Conservation (phyloP, 2,329 filamentous ascomycete species). For the Plectosphaerella cucumerina region DNA sequence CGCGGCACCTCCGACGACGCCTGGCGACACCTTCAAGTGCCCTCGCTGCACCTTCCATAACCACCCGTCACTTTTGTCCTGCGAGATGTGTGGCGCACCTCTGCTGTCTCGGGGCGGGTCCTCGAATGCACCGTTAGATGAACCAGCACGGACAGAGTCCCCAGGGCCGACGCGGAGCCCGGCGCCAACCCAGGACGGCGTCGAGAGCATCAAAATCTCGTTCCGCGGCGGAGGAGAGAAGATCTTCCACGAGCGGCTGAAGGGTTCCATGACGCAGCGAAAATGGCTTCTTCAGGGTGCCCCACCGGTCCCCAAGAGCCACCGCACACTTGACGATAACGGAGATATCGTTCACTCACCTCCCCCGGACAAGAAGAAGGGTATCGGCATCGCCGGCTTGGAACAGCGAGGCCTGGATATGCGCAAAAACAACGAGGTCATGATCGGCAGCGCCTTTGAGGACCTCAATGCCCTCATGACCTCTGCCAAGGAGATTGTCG, state of each 20-base stretch:
- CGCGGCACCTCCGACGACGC: slow-evolving; percentile 19
- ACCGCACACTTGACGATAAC: slow-evolving; percentile 29
- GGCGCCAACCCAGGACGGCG: slow-evolving; percentile 46
- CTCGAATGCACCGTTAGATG: slow-evolving; percentile 30
- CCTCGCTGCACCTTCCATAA: slow-evolving; percentile 92
- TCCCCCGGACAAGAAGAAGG: slow-evolving; percentile 39
- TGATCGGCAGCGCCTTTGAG: slow-evolving; percentile 92
- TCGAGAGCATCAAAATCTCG: slow-evolving; percentile 82
- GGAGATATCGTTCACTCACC: slow-evolving; percentile 22
- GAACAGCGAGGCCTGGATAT: slow-evolving; percentile 81
- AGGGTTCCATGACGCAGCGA: slow-evolving; percentile 80
- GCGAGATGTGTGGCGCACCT: slow-evolving; percentile 86
- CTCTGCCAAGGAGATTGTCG: slow-evolving; percentile 92
- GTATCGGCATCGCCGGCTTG: slow-evolving; percentile 85
- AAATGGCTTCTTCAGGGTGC: slow-evolving; percentile 94
- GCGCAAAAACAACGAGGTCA: slow-evolving; percentile 86
- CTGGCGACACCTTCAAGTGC: slow-evolving; percentile 55
- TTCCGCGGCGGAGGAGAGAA: slow-evolving; percentile 88
- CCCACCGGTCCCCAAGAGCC: slow-evolving; percentile 73
- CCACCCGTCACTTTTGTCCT: slow-evolving; percentile 78
- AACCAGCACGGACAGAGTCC: slow-evolving; percentile 59
- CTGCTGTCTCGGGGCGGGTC: slow-evolving; percentile 53
- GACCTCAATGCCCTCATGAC: slow-evolving; percentile 96
- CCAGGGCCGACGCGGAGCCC: slow-evolving; percentile 65
- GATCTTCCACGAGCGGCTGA: slow-evolving; percentile 84